A percentile compares a stretch with the other conserved stretches of the same genome.
Evolutionary conservation across 2,329 filamentous ascomycete genomes (phyloP).

Genomic region (Fusarium nanum): DNA sequence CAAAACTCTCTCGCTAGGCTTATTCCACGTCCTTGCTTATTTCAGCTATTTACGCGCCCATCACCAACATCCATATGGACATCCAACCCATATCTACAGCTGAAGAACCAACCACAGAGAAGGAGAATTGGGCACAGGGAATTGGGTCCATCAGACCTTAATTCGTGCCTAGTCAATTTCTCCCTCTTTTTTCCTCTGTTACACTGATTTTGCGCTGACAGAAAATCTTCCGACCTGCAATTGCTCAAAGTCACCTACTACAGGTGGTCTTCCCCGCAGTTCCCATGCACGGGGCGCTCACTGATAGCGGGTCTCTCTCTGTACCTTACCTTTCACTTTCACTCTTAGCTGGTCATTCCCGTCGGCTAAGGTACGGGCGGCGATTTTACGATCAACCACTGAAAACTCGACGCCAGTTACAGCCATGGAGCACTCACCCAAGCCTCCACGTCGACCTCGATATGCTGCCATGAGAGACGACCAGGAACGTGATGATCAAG

Average conservation of each 20-base stretch:
- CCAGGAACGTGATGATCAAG: constrained; percentile 52
- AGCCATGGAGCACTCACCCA: constrained; percentile 48
- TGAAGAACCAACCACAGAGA: constrained; percentile 10
- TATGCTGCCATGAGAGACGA: constrained; percentile 58
- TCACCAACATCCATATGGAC: constrained; percentile 10
- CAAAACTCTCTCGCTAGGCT: constrained; percentile 24
- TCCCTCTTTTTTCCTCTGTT: not conserved
- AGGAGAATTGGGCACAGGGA: not conserved
- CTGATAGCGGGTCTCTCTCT: constrained; percentile 36
- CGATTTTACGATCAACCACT: constrained; percentile 48
- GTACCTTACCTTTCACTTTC: constrained; percentile 4
- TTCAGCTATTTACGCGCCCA: constrained; percentile 21
- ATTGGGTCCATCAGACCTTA: not conserved
- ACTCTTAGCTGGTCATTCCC: constrained; percentile 42
- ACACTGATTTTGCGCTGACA: constrained; percentile 18
- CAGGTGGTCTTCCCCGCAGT: constrained; percentile 32
- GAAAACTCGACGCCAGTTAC: constrained; percentile 54
- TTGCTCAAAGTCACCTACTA: constrained; percentile 11
- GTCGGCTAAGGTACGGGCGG: constrained; percentile 55
- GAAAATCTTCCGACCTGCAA: constrained; percentile 17
- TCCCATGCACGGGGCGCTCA: constrained; percentile 26
- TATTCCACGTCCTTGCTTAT: constrained; percentile 9
- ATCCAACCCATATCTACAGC: not conserved
- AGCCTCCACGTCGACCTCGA: constrained; percentile 52
- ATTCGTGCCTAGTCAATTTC: not conserved